Evolutionary conservation across 768 basidiomycete genomes (phyloP), one percentile per base, ranked within the genome.

Genomic region (Trichaptum fuscoviolaceum): DNA sequence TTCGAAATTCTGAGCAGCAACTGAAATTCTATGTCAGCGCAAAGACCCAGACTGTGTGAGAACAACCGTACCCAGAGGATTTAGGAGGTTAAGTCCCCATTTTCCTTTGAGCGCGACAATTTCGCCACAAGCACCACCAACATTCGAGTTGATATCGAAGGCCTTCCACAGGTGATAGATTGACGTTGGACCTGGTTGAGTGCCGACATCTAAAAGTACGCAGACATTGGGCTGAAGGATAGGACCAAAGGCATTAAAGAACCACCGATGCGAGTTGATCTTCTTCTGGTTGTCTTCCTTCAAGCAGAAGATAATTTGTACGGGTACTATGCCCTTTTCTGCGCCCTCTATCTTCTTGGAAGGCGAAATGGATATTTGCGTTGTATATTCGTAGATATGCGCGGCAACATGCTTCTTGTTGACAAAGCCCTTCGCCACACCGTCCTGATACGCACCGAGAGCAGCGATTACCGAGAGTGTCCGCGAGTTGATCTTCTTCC

Each of bases 91-190:
- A 70, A 80, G 77, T 30, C 92, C 89, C 68, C 84, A 94, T 78
- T 87, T 90, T 35, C 95, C 95, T 77, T 96, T 96, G 66, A 94
- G 81, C 15, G 92, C 92, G 12, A 96, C 92, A 66, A 96, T 96
- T 80, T 96, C 95, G n/a, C 95, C 95, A 72, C 95, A 97, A 20
- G 95, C 95, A 18, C 95, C 93, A 0, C 91, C 93, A 18, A 95
- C 92, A 71, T 92, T 92, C 23, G 90, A 91, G 74, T 93, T 93
- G 75, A 93, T 90, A 71, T 95, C 93, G 70, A 97, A 96, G 7
- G 93, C 92, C 76, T 96, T 96, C 94, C 95, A 96, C 2, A 96
- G 79, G 72, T 95, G 94, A 75, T 96, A 96, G 67, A 96, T 93
- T 10, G 86, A 87, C 64, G 90, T 94, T 9, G 93, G 89, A 3